phyloP scores from a whole-genome alignment of 2,329 filamentous ascomycete genomes.

The Penicillium sp. region DNA sequence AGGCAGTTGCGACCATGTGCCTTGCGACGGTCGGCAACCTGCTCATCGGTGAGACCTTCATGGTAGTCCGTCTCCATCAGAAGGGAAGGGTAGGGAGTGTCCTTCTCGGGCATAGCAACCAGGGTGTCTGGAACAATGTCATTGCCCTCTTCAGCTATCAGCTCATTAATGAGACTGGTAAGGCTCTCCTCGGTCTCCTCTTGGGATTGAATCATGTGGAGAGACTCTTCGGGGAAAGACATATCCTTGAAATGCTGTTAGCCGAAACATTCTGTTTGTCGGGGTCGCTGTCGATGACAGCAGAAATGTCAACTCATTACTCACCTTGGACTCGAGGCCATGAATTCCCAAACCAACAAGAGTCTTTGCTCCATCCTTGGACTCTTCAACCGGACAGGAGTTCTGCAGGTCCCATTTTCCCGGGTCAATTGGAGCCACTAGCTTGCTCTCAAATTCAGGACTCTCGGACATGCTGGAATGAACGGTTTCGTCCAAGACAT shows the following conservation, averaged over 20 bases:
- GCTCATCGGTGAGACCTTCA: slow-evolving; percentile 69
- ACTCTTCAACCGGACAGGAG: no score
- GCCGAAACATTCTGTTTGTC: no score
- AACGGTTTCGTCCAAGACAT: no score
- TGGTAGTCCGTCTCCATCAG: slow-evolving; percentile 75
- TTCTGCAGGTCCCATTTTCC: no score
- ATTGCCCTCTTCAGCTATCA: slow-evolving; percentile 77
- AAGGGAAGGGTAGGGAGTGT: slow-evolving; percentile 68
- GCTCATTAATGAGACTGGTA: slow-evolving; percentile 81
- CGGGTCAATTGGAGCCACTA: no score
- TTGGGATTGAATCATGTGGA: not conserved
- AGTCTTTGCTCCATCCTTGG: no score
- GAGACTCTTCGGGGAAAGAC: not conserved
- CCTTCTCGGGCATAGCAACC: slow-evolving; percentile 54
- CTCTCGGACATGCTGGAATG: no score
- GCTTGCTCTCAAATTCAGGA: no score
- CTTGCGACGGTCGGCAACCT: slow-evolving; percentile 65
- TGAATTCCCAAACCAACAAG: no score
- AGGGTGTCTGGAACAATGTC: slow-evolving; percentile 61
- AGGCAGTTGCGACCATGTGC: slow-evolving; percentile 85
- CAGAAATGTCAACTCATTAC: no score
- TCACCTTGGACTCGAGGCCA: no score
- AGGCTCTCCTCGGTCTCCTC: slow-evolving; percentile 69
- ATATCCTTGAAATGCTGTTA: not conserved
- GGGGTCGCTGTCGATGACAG: no score